Conservation (phyloP, 2,329 filamentous ascomycete species). For the Cordyceps militaris region DNA sequence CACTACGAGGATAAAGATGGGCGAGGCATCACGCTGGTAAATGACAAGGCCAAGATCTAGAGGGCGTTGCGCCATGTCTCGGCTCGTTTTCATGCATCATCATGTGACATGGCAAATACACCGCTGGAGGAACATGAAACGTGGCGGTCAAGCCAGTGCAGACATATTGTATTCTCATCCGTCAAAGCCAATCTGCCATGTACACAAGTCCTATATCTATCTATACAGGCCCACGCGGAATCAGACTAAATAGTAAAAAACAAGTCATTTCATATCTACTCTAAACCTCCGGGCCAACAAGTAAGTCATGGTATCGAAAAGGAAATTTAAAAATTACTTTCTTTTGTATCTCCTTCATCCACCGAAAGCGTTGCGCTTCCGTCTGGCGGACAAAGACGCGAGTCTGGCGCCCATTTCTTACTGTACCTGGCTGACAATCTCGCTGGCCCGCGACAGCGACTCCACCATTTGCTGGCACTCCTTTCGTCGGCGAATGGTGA, state of each 20-base stretch:
- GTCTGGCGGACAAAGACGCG: background rate
- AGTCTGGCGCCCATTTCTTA: slow-evolving; percentile 25
- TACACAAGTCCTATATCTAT: background rate
- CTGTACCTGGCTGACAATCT: slow-evolving; percentile 84
- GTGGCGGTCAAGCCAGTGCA: background rate
- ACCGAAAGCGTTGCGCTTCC: background rate
- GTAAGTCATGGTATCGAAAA: slow-evolving; percentile 33
- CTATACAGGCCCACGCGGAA: background rate
- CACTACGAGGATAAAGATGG: slow-evolving; percentile 64
- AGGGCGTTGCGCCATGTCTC: background rate
- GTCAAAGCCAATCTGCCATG: background rate
- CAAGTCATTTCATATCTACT: slow-evolving; percentile 23
- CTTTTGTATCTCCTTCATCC: slow-evolving; percentile 3
- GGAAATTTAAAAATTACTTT: slow-evolving; percentile 16
- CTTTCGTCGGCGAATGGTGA: slow-evolving; percentile 88
- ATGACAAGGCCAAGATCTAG: slow-evolving; percentile 27
- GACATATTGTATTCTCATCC: background rate
- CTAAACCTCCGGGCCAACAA: slow-evolving; percentile 24
- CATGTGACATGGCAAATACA: background rate
- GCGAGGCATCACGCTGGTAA: slow-evolving; percentile 42
- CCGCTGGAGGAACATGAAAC: background rate
- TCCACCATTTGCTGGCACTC: slow-evolving; percentile 99
- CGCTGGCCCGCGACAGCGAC: slow-evolving; percentile 77
- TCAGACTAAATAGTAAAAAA: background rate
- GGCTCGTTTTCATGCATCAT: background rate